Evolutionary conservation across 2,329 filamentous ascomycete genomes (phyloP), one percentile per base, ranked within the genome.

Genomic region (Aspergillus sp.): DNA sequence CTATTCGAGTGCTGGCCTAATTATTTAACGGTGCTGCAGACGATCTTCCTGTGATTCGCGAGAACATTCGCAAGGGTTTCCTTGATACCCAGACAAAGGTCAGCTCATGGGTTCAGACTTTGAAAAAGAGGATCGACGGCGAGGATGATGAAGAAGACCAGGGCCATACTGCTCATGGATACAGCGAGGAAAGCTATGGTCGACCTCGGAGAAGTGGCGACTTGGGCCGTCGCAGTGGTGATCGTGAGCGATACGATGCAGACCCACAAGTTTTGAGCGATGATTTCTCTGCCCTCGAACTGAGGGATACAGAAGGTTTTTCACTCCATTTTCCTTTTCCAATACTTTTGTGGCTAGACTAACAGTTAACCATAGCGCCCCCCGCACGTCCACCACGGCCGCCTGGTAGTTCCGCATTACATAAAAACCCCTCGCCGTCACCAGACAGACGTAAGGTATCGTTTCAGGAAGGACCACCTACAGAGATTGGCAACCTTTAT

Each of bases 21-120:
- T 20, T 53, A 50, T 56, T 61, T 51, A 49, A 57, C 52, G 19
- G 41, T 44, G 46, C 44, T 45, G 41, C 63, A 86, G 95, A 99
- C 68, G 95, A 99, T 66, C 84, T 99, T 13, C 93, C 95, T 1
- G 87, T 93, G 50, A 97, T 99, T 70, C 88, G 88, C 64, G 91
- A 96, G 72, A 97, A 96, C 69, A 84, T 99, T 66, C 89, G 89
- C 71, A 96, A 98, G 77, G 95, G 95, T 4, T 99, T 99, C 77
- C 70, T 92, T 55, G 93, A 99, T 70, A 98, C 95, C 2, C 95
- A 98, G 77, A 87, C 85, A 55, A 96, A 90, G 70, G 90, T 99
- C 67, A 98, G 96, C 77, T 85, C 86, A 50, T 98, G 93, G 93
- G 91, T 99, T 67, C 89, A 85, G 51, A 92, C 87, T 62, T 81